Conservation (phyloP, 805 yeast genomes). For the Hanseniaspora singularis region DNA sequence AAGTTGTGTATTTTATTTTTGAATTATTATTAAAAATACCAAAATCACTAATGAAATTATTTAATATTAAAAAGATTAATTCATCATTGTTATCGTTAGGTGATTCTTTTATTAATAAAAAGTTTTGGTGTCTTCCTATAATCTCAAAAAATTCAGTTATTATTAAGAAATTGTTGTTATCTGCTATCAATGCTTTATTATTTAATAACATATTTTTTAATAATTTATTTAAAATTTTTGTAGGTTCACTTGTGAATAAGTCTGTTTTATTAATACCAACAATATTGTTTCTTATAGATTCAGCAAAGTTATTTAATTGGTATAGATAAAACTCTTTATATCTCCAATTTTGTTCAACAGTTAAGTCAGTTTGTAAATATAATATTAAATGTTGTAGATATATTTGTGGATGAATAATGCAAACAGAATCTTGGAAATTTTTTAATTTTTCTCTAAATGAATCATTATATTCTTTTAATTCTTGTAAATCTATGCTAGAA, state of each 20-base stretch:
- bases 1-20: constrained; percentile 70
- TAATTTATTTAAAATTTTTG: constrained; percentile 32
- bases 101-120: constrained; percentile 36
- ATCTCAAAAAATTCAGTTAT: constrained; percentile 77
- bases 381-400: constrained; percentile 47
- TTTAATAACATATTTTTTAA: constrained; percentile 23
- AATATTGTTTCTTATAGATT: constrained; percentile 64
- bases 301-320: constrained; percentile 69
- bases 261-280: constrained; percentile 57
- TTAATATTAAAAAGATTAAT: constrained; percentile 49
- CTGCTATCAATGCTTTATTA: constrained; percentile 30
- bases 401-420: constrained; percentile 45
- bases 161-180: constrained; percentile 61
- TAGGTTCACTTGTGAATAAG: constrained; percentile 55
- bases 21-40: constrained; percentile 69
- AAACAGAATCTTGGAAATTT: constrained; percentile 73
- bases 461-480: constrained; percentile 67
- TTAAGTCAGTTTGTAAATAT: constrained; percentile 5
- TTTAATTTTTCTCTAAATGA: constrained; percentile 56
- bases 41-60: constrained; percentile 63
- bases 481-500: constrained; percentile 42
- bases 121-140: constrained; percentile 62
- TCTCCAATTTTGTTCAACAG: constrained; percentile 51
- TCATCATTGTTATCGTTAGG: constrained; percentile 29
- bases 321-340: constrained; percentile 74